Conservation (phyloP, 192 early-diverging fungal species). For the Linnemannia zychae region DNA sequence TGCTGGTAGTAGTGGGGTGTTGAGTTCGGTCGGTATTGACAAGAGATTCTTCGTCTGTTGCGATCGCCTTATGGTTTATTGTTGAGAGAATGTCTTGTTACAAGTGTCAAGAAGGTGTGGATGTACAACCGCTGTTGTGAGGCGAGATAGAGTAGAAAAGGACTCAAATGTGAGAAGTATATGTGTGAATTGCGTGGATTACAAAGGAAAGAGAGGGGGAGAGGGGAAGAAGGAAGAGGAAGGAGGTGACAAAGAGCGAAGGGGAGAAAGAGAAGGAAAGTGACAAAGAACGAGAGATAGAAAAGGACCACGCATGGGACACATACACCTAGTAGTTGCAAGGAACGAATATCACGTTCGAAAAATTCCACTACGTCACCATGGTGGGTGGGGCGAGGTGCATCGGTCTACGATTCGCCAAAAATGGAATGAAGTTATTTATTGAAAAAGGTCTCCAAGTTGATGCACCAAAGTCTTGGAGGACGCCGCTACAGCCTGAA, state of each 20-base stretch:
- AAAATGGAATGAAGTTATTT: neutral
- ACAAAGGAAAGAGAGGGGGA: neutral
- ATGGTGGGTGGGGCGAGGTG: neutral
- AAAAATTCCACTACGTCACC: neutral
- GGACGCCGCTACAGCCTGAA: neutral
- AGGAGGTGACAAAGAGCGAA: neutral
- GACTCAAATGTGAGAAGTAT: neutral
- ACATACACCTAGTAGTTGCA: neutral
- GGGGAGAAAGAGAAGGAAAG: neutral
- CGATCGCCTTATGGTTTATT: neutral
- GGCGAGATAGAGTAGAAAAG: no score
- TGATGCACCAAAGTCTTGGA: no score
- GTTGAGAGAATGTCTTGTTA: neutral
- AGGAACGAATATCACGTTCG: no score
- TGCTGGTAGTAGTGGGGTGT: neutral
- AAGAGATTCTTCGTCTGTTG: neutral
- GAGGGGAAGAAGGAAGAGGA: neutral
- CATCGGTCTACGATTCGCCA: neutral
- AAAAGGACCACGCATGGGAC: neutral
- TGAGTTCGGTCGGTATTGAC: neutral
- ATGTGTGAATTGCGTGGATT: neutral
- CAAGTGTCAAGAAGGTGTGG: neutral
- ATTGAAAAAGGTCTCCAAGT: neutral
- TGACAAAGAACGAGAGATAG: neutral
- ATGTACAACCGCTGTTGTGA: neutral